phyloP scores from a whole-genome alignment of 139 green algal species.

The Picochlorum sp. region DNA sequence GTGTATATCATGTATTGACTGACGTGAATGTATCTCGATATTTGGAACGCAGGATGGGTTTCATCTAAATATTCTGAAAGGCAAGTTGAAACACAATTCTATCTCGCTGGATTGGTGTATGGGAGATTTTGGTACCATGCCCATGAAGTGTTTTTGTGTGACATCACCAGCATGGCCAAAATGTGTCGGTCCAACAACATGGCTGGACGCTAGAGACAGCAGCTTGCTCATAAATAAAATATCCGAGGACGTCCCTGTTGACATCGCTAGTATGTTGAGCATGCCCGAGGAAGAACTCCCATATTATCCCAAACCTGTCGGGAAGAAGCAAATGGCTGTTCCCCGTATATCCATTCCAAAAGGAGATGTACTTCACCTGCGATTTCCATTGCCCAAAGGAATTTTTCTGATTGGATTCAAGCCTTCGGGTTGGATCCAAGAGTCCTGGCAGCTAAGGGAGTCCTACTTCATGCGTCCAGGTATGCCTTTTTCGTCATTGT shows the following conservation, averaged over 20 bases:
- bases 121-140: too few relatives aligned
- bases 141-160: too few relatives aligned
- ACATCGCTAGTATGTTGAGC: neutral
- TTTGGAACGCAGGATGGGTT: too few relatives aligned
- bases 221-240: neutral
- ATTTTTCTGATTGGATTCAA: neutral
- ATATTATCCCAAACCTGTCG: neutral
- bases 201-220: conserved; percentile 1
- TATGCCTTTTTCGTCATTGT: neutral
- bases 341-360: neutral
- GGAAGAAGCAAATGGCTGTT: neutral
- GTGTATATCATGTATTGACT: too few relatives aligned
- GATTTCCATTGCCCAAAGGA: neutral
- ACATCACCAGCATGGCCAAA: neutral
- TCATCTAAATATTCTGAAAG: too few relatives aligned
- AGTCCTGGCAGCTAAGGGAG: neutral
- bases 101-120: too few relatives aligned
- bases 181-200: neutral
- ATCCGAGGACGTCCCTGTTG: neutral
- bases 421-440: neutral
- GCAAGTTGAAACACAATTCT: too few relatives aligned
- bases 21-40: too few relatives aligned
- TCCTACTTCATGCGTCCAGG: neutral
- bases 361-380: neutral
- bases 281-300: neutral